Conservation (phyloP, 106 monocot genomes). For the Allium sativum region DNA sequence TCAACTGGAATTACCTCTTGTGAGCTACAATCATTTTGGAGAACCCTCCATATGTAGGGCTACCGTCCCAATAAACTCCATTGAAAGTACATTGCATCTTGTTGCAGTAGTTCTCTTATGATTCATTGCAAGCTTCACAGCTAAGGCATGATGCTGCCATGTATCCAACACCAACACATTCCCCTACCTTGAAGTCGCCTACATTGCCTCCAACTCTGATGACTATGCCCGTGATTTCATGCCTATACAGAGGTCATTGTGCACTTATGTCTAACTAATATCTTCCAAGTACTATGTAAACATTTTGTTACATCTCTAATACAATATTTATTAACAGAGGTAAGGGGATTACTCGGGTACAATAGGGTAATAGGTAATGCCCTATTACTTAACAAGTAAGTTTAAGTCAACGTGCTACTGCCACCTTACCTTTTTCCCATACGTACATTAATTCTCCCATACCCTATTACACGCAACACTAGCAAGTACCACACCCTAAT, state of each 20-base stretch:
- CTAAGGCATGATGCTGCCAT: constrained; percentile 59
- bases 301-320: too few relatives aligned
- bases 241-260: too few relatives aligned
- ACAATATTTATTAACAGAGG: too few relatives aligned
- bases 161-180: constrained; percentile 56
- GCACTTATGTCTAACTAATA: too few relatives aligned
- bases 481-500: too few relatives aligned
- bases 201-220: constrained; percentile 58
- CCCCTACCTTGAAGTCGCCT: constrained; percentile 57
- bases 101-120: constrained; percentile 82
- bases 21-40: constrained; percentile 60
- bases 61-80: constrained; percentile 80
- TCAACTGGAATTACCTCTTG: too few relatives aligned
- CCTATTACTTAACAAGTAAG: constrained; percentile 35
- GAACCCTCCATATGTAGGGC: constrained; percentile 84
- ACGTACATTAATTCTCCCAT: too few relatives aligned
- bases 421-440: too few relatives aligned
- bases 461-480: too few relatives aligned
- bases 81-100: constrained; percentile 67
- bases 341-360: constrained; percentile 56
- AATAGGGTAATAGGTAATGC: constrained; percentile 37
- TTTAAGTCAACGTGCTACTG: constrained; percentile 54
- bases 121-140: constrained; percentile 56
- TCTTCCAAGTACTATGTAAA: too few relatives aligned
- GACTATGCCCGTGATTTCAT: constrained; percentile 79